phyloP scores from a whole-genome alignment of 2,329 filamentous ascomycete genomes.

The Claviceps sp. region DNA sequence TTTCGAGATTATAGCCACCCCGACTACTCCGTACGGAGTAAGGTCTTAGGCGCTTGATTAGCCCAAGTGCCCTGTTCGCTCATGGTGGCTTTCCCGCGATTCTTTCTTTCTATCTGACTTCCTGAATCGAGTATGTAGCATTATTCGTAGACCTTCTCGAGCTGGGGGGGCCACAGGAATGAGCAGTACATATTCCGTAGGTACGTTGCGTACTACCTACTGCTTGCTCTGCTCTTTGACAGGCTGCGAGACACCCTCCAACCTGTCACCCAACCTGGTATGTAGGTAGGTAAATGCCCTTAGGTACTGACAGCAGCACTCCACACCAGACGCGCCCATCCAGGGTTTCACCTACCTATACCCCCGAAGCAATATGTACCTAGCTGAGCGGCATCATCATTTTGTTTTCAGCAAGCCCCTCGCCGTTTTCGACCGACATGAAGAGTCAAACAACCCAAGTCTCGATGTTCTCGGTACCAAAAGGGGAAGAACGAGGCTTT shows the following conservation, averaged over 20 bases:
- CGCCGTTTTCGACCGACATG: not conserved
- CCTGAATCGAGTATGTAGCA: conserved; percentile 11
- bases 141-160: conserved; percentile 5
- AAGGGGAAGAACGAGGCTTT: not conserved
- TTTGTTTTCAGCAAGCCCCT: not conserved
- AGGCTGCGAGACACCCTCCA: not conserved
- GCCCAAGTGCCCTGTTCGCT: conserved; percentile 2
- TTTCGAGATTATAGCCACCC: not conserved
- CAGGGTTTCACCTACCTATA: too few relatives aligned
- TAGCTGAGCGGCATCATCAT: not conserved
- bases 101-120: conserved; percentile 20
- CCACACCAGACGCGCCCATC: not conserved
- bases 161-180: not conserved
- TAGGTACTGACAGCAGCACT: not conserved
- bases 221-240: not conserved
- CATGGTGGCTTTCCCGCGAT: conserved; percentile 11
- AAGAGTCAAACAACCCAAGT: not conserved
- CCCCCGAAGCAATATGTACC: not conserved
- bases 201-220: not conserved
- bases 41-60: not conserved
- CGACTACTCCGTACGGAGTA: not conserved
- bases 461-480: too few relatives aligned
- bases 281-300: not conserved
- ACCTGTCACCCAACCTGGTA: not conserved
- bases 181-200: too few relatives aligned